A percentile compares a stretch with the other conserved stretches of the same genome.
phyloP scores from a whole-genome alignment of 164 flowering plant species.

The Tetrastigma voinierianum region DNA sequence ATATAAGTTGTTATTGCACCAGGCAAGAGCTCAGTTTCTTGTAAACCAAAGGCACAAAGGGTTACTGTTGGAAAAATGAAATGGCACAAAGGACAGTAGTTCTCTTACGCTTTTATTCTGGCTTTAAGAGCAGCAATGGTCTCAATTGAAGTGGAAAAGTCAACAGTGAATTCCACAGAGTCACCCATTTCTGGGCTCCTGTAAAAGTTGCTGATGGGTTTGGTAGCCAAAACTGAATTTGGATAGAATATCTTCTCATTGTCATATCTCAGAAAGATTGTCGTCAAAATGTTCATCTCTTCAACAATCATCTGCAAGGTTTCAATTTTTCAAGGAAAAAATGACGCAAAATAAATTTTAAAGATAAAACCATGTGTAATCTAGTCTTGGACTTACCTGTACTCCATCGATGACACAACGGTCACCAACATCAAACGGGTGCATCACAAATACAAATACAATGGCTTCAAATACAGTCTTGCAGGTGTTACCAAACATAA shows the following conservation, averaged over 20 bases:
- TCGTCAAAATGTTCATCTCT: constrained; percentile 85
- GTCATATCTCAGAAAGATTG: constrained; percentile 75
- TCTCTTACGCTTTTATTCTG: constrained; percentile 57
- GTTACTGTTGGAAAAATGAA: neutral
- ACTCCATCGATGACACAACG: constrained; percentile 93
- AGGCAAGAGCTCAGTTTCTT: too few species aligned
- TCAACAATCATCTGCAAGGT: constrained; percentile 78
- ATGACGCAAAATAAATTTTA: neutral
- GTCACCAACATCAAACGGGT: constrained; percentile 95
- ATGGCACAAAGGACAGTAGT: neutral
- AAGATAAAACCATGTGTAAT: neutral
- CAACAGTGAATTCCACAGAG: constrained; percentile 65
- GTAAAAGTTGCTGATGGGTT: constrained; percentile 82
- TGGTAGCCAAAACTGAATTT: constrained; percentile 63
- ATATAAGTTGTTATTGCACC: too few species aligned
- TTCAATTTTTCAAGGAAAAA: constrained; percentile 11
- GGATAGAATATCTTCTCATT: constrained; percentile 86
- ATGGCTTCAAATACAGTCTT: constrained; percentile 82
- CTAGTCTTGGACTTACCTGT: constrained; percentile 48
- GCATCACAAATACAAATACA: constrained; percentile 88
- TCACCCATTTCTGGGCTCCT: constrained; percentile 89
- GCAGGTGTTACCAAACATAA: constrained; percentile 78
- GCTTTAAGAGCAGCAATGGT: constrained; percentile 56
- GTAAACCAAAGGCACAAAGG: too few species aligned
- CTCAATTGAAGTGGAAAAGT: constrained; percentile 67